Conservation (phyloP, 495 filamentous ascomycete species). For the Astrocystis sublimbata region DNA sequence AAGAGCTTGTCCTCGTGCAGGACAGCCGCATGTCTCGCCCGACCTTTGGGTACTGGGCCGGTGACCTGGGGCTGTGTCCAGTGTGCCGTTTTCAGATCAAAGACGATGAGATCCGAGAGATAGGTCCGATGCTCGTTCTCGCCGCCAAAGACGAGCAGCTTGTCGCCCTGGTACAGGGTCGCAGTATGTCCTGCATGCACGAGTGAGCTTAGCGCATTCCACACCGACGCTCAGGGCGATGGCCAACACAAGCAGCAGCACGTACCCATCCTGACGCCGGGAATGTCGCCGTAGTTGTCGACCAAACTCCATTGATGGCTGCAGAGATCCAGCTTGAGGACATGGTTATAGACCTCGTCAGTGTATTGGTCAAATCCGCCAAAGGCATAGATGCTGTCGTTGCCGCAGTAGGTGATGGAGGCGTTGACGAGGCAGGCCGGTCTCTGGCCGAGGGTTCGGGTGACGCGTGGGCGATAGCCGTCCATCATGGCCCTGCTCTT, state of each 20-base stretch:
- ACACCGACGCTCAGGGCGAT: too few species aligned
- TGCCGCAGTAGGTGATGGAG: conserved; percentile 93
- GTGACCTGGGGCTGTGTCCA: conserved; percentile 90
- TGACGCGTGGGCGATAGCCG: conserved; percentile 77
- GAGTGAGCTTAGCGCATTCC: conserved; percentile 4
- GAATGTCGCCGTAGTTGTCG: conserved; percentile 98
- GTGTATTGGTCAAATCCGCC: conserved; percentile 99
- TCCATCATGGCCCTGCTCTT: conserved; percentile 63
- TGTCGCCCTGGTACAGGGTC: conserved; percentile 90
- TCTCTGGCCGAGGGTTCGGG: conserved; percentile 77
- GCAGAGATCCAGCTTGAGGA: conserved; percentile 80
- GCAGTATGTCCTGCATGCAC: conserved; percentile 77
- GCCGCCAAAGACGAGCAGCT: conserved; percentile 92
- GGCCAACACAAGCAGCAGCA: not conserved
- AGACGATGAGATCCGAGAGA: conserved; percentile 92
- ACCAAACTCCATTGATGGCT: conserved; percentile 91
- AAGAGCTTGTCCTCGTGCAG: conserved; percentile 96
- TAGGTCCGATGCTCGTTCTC: conserved; percentile 97
- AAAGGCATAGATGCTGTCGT: conserved; percentile 96
- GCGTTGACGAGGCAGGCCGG: conserved; percentile 97
- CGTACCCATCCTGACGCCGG: conserved; percentile 95
- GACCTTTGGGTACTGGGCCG: conserved; percentile 80
- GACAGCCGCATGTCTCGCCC: conserved; percentile 90
- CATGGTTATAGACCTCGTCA: conserved; percentile 99
- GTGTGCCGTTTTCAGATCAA: conserved; percentile 87